These are phyloP conservation scores for Umbilicaria muhlenbergii DNA, from an alignment of 495 filamentous ascomycete genomes.

Conservation along the genomic window DNA sequence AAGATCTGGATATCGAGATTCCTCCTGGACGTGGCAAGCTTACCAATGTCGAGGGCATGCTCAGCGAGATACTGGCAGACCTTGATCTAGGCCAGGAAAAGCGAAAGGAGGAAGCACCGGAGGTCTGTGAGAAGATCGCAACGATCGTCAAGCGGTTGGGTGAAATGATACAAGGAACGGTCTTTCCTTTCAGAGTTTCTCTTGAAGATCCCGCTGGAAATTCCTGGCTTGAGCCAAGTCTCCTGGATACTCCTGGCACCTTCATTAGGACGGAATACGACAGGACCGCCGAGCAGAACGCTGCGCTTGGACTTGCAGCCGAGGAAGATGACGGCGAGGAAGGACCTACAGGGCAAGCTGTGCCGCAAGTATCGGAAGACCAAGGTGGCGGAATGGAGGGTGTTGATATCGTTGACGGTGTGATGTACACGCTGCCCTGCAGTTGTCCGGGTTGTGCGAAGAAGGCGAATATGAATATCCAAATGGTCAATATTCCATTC, in stretches of 20 bases:
- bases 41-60: slow-evolving; percentile 80
- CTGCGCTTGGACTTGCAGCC: slow-evolving; percentile 51
- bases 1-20: slow-evolving; percentile 80
- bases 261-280: slow-evolving; percentile 70
- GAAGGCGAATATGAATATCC: slow-evolving; percentile 73
- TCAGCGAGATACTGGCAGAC: slow-evolving; percentile 59
- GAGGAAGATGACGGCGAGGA: slow-evolving; percentile 16
- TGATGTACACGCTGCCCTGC: slow-evolving; percentile 80
- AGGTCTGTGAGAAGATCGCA: slow-evolving; percentile 59
- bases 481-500: slow-evolving; percentile 89
- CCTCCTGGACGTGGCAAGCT: slow-evolving; percentile 77
- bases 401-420: slow-evolving; percentile 70
- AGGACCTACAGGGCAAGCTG: background rate
- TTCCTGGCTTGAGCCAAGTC: slow-evolving; percentile 87
- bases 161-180: slow-evolving; percentile 54
- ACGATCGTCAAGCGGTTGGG: slow-evolving; percentile 52
- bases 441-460: slow-evolving; percentile 82
- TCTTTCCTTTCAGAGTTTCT: slow-evolving; percentile 74
- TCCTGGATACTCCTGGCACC: slow-evolving; percentile 45
- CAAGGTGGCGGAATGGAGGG: slow-evolving; percentile 29
- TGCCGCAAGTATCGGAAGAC: slow-evolving; percentile 6
- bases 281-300: slow-evolving; percentile 73
- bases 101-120: slow-evolving; percentile 57
- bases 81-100: slow-evolving; percentile 56
- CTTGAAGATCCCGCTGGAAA: slow-evolving; percentile 93